Evolutionary conservation across 2,329 filamentous ascomycete genomes (phyloP), one percentile per base, ranked within the genome.

Genomic region (Nemania abortiva): DNA sequence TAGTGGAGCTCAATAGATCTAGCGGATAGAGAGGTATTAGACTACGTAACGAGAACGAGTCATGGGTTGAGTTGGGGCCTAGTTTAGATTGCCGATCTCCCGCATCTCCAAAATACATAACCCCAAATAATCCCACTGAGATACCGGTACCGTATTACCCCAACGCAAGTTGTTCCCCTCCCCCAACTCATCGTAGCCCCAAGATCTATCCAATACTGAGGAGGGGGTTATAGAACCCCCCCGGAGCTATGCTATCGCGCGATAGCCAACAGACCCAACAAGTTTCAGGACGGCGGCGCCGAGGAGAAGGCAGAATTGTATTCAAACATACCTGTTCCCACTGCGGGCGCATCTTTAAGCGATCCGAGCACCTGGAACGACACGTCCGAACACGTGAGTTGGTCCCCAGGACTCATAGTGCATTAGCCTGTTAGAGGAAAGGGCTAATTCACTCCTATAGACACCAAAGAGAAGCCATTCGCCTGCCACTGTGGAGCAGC

Each of bases 391-490:
- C 61, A 56, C 61, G 50, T 55, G 39, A 20, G 61, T 47, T 42
- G 29, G n/a, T 42, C 47, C 59, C 47, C 47, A 24, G 9, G 47
- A 50, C 18, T 24, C 47, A 45, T 45, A 13, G 20, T 47, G 15
- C 3, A 20, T n/a, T 2, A 47, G 42, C 42, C 11, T 47, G 54
- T 27, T 24, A 29, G 45, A 29, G 29, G 20, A 34, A n/a, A 63
- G 13, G 20, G 56, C 45, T 45, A 29, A 59, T 34, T n/a, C 27
- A 29, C 20, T 45, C 3, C 18, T 6, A 20, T 9, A 63, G 45
- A 63, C 54, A 53, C 60, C 31, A 63, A 63, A 22, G 60, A 63
- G 49, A 63, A 63, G 60, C 60, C 60, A 10, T 63, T 63, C 18
- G 29, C 54, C 15, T 63, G 60, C 29, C 29, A 42, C 20, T 53